A percentile compares a stretch with the other conserved stretches of the same genome.
Evolutionary conservation across 164 flowering plant species (phyloP).

Genomic region (Stephania cephalantha): DNA sequence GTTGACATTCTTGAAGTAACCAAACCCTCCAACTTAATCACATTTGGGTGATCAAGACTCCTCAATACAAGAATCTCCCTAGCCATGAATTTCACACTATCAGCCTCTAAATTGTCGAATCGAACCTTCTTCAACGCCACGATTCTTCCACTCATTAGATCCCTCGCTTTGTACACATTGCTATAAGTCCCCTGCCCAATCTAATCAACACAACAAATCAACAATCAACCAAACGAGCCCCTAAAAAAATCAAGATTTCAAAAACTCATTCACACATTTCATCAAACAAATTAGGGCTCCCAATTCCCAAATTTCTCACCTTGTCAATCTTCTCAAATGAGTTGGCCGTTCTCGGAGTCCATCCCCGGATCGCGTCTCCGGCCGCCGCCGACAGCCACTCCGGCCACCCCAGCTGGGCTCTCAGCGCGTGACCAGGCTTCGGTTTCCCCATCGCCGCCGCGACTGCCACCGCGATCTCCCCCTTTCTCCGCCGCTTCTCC

Average conservation of each 20-base stretch:
- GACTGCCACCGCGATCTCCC: too few relatives aligned
- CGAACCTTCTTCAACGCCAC: conserved; percentile 82
- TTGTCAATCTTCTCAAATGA: conserved; percentile 63
- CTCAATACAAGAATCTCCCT: conserved; percentile 61
- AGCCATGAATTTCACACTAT: conserved; percentile 74
- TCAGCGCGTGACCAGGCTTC: conserved; percentile 14
- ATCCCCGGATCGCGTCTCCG: conserved; percentile 52
- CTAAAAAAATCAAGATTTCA: neutral
- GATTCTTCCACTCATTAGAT: conserved; percentile 54
- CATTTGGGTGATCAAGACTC: conserved; percentile 65
- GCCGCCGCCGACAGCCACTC: conserved; percentile 51
- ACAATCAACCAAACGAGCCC: too few relatives aligned
- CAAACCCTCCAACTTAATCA: conserved; percentile 62
- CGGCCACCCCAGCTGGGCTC: conserved; percentile 54
- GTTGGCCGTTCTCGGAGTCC: conserved; percentile 65
- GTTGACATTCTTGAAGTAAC: conserved; percentile 73
- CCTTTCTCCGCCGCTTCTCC: conserved; percentile 13
- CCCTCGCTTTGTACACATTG: conserved; percentile 77
- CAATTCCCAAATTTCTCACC: conserved; percentile 23
- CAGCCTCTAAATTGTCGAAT: conserved; percentile 70
- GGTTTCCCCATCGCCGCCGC: conserved; percentile 18
- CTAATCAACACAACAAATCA: conserved; percentile 20
- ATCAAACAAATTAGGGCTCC: neutral
- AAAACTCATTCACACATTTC: neutral
- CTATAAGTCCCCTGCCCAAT: conserved; percentile 87